A percentile compares a stretch with the other conserved stretches of the same genome.
Evolutionary conservation across 345 rosid genomes (phyloP).

Genomic region (Dimocarpus longan): DNA sequence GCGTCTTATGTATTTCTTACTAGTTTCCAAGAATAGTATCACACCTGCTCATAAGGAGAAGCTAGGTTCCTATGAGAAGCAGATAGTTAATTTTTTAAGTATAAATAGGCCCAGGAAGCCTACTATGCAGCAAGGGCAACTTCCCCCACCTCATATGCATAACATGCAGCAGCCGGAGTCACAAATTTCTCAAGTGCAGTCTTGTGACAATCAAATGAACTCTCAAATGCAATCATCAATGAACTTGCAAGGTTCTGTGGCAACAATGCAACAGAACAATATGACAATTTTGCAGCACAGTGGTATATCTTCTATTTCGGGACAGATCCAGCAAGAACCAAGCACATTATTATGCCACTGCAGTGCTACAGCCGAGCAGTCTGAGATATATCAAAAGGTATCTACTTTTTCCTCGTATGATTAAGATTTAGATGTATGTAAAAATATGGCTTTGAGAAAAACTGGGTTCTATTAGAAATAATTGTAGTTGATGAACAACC

Average conservation of each 20-base stretch:
- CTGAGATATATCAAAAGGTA: constrained; percentile 83
- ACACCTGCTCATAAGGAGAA: constrained; percentile 60
- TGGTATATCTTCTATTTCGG: constrained; percentile 69
- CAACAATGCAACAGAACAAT: constrained; percentile 61
- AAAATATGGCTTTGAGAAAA: neutral
- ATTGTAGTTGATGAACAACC: neutral
- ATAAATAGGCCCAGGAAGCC: constrained; percentile 62
- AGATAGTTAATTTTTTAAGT: constrained; percentile 57
- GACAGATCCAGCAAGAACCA: no score
- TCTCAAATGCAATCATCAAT: constrained; percentile 69
- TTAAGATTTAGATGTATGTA: neutral
- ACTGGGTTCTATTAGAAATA: neutral
- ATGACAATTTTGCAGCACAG: constrained; percentile 69
- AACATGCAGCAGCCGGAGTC: constrained; percentile 62
- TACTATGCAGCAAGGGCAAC: constrained; percentile 63
- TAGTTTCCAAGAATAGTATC: constrained; percentile 56
- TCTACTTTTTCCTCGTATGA: neutral
- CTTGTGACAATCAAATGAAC: constrained; percentile 72
- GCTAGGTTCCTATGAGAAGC: constrained; percentile 72
- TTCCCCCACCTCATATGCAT: constrained; percentile 64
- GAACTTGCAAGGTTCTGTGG: constrained; percentile 60
- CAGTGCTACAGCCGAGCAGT: no score
- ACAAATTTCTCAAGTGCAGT: constrained; percentile 56
- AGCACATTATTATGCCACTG: no score
- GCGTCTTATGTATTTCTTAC: constrained; percentile 53